phyloP scores from a whole-genome alignment of 2,329 filamentous ascomycete species.

The Cladosporium halotolerans region DNA sequence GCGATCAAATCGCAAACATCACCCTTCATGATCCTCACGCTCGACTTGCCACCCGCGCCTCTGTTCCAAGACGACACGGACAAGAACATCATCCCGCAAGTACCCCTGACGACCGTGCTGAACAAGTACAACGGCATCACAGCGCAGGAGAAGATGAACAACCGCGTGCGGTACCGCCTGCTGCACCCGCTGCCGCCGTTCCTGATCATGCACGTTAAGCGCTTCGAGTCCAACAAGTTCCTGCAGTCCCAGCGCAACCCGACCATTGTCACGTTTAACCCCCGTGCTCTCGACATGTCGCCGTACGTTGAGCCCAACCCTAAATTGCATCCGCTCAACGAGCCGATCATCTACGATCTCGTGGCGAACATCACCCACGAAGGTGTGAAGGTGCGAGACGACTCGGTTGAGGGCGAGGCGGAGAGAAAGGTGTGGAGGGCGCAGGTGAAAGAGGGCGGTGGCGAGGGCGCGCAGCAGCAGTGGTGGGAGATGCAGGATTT shows the following conservation, averaged over 20 bases:
- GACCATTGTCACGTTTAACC: constrained; percentile 94
- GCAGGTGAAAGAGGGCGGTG: constrained; percentile 68
- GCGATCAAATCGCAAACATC: constrained; percentile 71
- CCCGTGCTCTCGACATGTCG: constrained; percentile 74
- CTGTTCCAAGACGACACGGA: constrained; percentile 94
- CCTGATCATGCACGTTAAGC: constrained; percentile 91
- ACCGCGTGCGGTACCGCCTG: constrained; percentile 81
- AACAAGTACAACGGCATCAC: constrained; percentile 87
- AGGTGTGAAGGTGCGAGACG: constrained; percentile 69
- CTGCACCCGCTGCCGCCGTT: constrained; percentile 87
- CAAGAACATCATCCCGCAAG: constrained; percentile 92
- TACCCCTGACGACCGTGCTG: constrained; percentile 75
- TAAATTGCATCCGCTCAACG: constrained; percentile 59
- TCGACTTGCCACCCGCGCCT: constrained; percentile 85
- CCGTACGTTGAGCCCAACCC: constrained; percentile 90
- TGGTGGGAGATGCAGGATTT: constrained; percentile 94
- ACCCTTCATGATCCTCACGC: constrained; percentile 84
- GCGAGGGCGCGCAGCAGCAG: constrained; percentile 56
- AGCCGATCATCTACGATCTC: constrained; percentile 90
- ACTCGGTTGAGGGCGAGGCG: constrained; percentile 78
- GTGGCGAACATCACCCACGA: constrained; percentile 92
- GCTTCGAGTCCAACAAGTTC: constrained; percentile 95
- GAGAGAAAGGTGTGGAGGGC: constrained; percentile 95
- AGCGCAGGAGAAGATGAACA: constrained; percentile 81
- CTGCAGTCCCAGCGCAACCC: constrained; percentile 84